Percentiles rank a stretch among this genome's conserved stretches.
phyloP scores from a whole-genome alignment of 495 filamentous ascomycete genomes.

The Aspergillus olivimuriae region DNA sequence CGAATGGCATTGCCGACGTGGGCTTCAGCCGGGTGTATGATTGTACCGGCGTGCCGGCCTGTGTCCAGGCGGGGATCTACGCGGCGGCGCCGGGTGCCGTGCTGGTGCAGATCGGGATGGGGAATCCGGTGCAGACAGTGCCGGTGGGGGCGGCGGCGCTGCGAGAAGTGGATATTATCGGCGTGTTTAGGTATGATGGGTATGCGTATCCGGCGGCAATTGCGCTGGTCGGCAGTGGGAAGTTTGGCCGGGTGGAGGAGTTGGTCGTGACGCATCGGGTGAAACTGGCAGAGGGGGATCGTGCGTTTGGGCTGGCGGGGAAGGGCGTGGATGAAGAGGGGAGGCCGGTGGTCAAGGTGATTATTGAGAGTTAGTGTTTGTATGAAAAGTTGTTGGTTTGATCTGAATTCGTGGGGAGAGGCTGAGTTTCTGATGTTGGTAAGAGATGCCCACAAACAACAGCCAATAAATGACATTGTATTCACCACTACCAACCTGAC shows the following conservation, averaged over 20 bases:
- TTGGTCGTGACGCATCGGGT: constrained; percentile 73
- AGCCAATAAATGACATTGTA: too few species aligned
- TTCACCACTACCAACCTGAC: too few species aligned
- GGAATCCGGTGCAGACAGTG: constrained; percentile 81
- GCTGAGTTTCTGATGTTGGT: neutral
- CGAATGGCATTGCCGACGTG: constrained; percentile 45
- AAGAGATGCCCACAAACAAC: too few species aligned
- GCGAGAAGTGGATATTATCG: constrained; percentile 83
- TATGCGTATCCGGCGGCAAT: constrained; percentile 76
- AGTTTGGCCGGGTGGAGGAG: constrained; percentile 46
- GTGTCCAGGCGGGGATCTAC: constrained; percentile 82
- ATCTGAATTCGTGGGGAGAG: neutral
- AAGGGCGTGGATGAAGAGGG: constrained; percentile 71
- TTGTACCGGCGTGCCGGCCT: constrained; percentile 83
- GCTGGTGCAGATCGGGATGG: constrained; percentile 89
- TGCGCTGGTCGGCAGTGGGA: constrained; percentile 56
- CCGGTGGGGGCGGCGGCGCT: constrained; percentile 80
- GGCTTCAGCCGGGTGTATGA: constrained; percentile 81
- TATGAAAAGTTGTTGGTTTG: neutral
- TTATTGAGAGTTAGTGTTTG: constrained; percentile 48
- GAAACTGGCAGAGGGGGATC: constrained; percentile 55
- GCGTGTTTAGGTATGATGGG: constrained; percentile 88
- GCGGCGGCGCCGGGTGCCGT: constrained; percentile 72
- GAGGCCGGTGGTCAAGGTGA: constrained; percentile 77
- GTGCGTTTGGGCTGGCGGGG: constrained; percentile 78